Base-by-base conservation (phyloP, 2,329 filamentous ascomycete genomes). In the Paecilomyces niveus region DNA sequence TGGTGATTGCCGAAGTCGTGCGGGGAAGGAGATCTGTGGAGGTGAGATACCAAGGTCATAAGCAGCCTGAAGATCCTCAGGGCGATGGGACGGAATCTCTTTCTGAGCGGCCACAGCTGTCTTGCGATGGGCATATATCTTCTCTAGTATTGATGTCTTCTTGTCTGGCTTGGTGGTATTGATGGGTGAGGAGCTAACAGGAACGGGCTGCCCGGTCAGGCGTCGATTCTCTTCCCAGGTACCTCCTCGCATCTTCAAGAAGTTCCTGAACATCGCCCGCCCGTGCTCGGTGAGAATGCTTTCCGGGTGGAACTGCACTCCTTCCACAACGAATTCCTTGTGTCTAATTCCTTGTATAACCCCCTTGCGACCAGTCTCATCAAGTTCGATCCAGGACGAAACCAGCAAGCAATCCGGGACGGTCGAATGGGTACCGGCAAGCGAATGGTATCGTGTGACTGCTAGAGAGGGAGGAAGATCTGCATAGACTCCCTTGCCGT, bases 291-390 rank as follows among this genome's bases (percentile, higher is more conserved):
- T 97, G 55, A 99, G 78, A 59, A 99, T 99, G 72, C 93, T 97
- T 76, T 99, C 94, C 0, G 94, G 94, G 67, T 99, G 94, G 67
- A 97, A 99, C 71, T 99, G 94, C 15, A 99, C 94, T 49, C 92
- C 94, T 74, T 99, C 94, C n/a, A 97, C 82, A 1, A 90, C 84
- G 68, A 88, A 89, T 69, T 94, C 85, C 78, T 93, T 96, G 79
- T 99, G 94, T 53, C 94, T 87, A 53, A 99, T 89, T 53, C 94
- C 94, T 89, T 97, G 97, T 66, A 99, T 99, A 60, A 97, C 86
- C 31, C 89, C 90, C 63, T 89, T 91, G 31, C 85, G 85, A 55
- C 87, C 87, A 70, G 92, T 89, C 15, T 80, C 78, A n/a, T 87
- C 85, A n/a, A 74, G 63, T 32, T 86, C 83, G 57, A 94, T 91